Evolutionary conservation across 495 filamentous ascomycete species (phyloP), one percentile per base, ranked within the genome.

Genomic region (Amorphotheca resinae): DNA sequence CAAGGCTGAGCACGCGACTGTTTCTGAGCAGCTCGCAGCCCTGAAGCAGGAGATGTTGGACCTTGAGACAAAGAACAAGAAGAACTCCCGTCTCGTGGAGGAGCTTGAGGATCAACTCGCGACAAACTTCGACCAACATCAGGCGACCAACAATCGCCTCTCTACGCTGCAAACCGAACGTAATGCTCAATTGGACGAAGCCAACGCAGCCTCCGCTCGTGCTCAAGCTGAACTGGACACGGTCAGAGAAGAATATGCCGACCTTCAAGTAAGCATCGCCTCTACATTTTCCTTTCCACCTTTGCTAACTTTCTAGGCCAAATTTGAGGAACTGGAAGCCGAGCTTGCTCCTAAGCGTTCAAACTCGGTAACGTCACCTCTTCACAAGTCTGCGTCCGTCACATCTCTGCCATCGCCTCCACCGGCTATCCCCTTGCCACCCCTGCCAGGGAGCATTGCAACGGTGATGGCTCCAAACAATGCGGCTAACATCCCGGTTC

Each of bases 61-160:
- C 37, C 63, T 80, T 18, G 74, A 81, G 47, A 63, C 63, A 41
- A 76, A 72, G 55, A 75, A 74, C 57, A 72, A 86, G 63, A 93
- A 91, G 67, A 89, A 88, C 60, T 82, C 82, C 12, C 78, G 83
- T 33, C 67, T 99, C 7, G 82, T 96, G 6, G 87, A 95, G 55
- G 91, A 96, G 62, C 78, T 99, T 14, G 91, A 99, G 60, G 87
- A 99, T 47, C 89, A 99, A 54, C 76, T 99, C n/a, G 81, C 84
- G 48, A 85, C 70, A 57, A 95, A 85, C 62, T 98, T 82, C 58
- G 91, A 98, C 45, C 85, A 94, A 55, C 86, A 89, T 50, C 83
- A 93, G 48, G 65, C 76, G n/a, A 73, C 73, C 7, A 89, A 85
- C 60, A 84, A 89, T 52, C 83, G 56, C 56, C 74, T 67, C 65